Conservation (phyloP, 1,284 basidiomycete species). For the Rhodotorula glutinis region DNA sequence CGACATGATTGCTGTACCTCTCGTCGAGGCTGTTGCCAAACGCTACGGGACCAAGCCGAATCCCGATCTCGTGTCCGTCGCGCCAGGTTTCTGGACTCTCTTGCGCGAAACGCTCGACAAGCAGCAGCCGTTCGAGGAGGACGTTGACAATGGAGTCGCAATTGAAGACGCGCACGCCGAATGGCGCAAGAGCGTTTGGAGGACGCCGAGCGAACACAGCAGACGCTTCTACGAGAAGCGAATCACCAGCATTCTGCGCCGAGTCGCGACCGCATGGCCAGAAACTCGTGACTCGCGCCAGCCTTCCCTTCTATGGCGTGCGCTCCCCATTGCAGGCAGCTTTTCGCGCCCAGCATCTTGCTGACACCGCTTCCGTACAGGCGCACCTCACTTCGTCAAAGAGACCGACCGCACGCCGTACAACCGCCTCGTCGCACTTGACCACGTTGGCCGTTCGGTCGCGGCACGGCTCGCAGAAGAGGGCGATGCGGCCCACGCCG, state of each 20-base stretch:
- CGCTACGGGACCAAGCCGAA: slow-evolving; percentile 11
- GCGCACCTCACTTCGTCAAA: slow-evolving; percentile 29
- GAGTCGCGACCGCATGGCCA: slow-evolving; percentile 21
- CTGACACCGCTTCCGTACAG: background rate
- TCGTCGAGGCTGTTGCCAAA: slow-evolving; percentile 11
- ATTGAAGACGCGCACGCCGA: slow-evolving; percentile 6
- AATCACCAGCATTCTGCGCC: slow-evolving; percentile 13
- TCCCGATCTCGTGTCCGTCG: slow-evolving; percentile 31
- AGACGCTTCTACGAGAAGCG: slow-evolving; percentile 16
- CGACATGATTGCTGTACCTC: slow-evolving; percentile 30
- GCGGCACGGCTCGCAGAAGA: slow-evolving; percentile 18
- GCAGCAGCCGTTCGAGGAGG: background rate
- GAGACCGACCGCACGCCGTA: slow-evolving; percentile 5
- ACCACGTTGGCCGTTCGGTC: slow-evolving; percentile 32
- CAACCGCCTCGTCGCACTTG: slow-evolving; percentile 22
- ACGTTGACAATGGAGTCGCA: background rate
- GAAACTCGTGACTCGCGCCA: background rate
- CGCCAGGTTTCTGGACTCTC: slow-evolving; percentile 28
- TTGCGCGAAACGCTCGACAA: slow-evolving; percentile 26
- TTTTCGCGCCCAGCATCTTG: too few relatives aligned
- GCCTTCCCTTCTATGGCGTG: slow-evolving; percentile 32
- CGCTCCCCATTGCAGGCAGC: background rate
- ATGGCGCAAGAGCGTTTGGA: slow-evolving; percentile 9
- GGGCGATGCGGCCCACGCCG: slow-evolving; percentile 10
- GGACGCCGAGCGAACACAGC: slow-evolving; percentile 5